These are phyloP conservation scores for Hypoxylon sp. DNA, from an alignment of 2,329 filamentous ascomycete species.

Conservation along the genomic window DNA sequence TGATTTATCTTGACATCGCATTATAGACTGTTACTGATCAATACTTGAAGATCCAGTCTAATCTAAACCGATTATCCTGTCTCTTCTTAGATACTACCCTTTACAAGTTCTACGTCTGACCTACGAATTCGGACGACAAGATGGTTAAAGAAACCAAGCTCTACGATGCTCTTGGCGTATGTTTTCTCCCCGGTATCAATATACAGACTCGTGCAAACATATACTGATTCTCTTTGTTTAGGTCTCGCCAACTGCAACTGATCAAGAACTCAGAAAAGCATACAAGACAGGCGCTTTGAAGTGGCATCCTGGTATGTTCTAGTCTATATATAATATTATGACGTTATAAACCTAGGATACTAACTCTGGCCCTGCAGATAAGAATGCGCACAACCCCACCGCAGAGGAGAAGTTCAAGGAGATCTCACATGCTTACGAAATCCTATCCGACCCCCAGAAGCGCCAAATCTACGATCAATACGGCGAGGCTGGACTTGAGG, in stretches of 20 bases:
- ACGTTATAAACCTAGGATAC: conserved; percentile 20
- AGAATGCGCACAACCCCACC: conserved; percentile 93
- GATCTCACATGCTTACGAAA: conserved; percentile 94
- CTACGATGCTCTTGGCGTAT: conserved; percentile 84
- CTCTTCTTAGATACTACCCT: conserved; percentile 15
- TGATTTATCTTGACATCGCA: conserved; percentile 10
- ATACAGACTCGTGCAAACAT: background rate
- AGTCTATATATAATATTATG: background rate
- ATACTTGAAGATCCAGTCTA: conserved; percentile 22
- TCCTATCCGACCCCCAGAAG: conserved; percentile 93
- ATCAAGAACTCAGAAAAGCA: conserved; percentile 90
- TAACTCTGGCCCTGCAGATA: conserved; percentile 73
- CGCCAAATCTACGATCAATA: conserved; percentile 95
- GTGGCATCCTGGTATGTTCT: conserved; percentile 81
- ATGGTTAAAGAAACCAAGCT: conserved; percentile 87
- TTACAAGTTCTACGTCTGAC: conserved; percentile 23
- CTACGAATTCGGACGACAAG: conserved; percentile 55
- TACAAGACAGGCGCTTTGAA: conserved; percentile 89
- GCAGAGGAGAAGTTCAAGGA: conserved; percentile 99
- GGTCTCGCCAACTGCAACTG: conserved; percentile 84
- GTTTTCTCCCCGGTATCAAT: conserved; percentile 50
- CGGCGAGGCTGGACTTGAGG: conserved; percentile 96
- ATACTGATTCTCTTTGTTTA: conserved; percentile 57
- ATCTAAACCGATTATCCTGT: conserved; percentile 13
- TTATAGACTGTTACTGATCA: conserved; percentile 18